Conservation (phyloP, 129 eudicot genomes). For the Pulicaria dysenterica region DNA sequence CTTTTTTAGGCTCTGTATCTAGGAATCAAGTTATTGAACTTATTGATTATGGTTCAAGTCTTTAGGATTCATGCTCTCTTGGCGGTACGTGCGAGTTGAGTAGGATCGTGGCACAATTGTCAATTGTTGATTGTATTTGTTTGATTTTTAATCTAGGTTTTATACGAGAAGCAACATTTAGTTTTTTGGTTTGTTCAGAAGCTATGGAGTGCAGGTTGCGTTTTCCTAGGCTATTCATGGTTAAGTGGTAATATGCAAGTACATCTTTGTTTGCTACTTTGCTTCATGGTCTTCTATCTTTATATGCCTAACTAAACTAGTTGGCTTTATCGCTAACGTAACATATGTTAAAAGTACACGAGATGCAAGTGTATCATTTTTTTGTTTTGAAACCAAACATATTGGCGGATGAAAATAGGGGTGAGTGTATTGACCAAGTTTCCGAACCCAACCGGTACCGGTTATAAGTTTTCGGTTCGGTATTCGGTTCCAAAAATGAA, state of each 20-base stretch:
- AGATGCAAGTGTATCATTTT: neutral
- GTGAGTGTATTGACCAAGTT: too few species aligned
- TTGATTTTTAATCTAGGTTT: constrained; percentile 2
- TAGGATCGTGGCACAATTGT: neutral
- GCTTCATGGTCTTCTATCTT: neutral
- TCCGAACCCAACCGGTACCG: too few species aligned
- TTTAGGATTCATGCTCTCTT: neutral
- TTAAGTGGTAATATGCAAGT: neutral
- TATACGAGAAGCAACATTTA: neutral
- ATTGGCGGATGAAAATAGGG: too few species aligned
- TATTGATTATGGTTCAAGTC: neutral
- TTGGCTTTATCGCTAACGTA: neutral
- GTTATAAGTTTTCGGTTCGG: too few species aligned
- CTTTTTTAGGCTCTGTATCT: neutral
- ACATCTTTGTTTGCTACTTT: constrained; percentile 8
- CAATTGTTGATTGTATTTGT: neutral
- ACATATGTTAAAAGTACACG: neutral
- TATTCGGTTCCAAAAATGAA: too few species aligned
- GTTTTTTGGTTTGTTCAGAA: neutral
- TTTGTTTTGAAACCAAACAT: too few species aligned
- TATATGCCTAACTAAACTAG: neutral
- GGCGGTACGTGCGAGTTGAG: neutral
- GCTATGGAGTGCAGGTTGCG: neutral
- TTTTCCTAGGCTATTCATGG: neutral
- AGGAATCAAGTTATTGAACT: neutral